phyloP scores from a whole-genome alignment of 2,329 filamentous ascomycete species.

The Sarocladium oryzae region DNA sequence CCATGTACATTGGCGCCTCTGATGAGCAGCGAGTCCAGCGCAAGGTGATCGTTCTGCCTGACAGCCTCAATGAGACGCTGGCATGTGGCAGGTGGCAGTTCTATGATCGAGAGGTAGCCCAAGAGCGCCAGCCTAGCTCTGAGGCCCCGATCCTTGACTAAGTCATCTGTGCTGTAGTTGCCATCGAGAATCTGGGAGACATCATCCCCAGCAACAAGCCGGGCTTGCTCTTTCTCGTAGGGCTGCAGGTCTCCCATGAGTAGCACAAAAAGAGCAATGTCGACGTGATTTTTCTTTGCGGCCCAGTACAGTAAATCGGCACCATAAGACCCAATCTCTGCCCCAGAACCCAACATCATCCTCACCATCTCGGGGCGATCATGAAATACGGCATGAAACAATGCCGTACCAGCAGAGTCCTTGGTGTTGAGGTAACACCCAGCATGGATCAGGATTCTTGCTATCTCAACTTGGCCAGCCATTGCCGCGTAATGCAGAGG shows the following conservation, averaged over 20 bases:
- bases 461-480: neutral
- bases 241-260: neutral
- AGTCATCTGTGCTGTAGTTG: too few relatives aligned
- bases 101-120: too few relatives aligned
- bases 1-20: neutral
- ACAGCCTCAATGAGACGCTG: neutral
- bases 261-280: neutral
- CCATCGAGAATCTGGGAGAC: too few relatives aligned
- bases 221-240: neutral
- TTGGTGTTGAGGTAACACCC: neutral
- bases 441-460: neutral
- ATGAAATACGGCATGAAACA: neutral
- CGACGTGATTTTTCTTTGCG: neutral
- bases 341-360: neutral
- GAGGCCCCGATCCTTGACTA: neutral
- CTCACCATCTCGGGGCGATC: neutral
- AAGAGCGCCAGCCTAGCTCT: neutral
- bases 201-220: too few relatives aligned
- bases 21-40: neutral
- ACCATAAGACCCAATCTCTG: neutral
- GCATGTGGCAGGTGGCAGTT: too few relatives aligned
- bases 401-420: neutral
- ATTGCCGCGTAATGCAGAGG: neutral
- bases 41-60: neutral
- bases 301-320: neutral